Conservation (phyloP, 805 yeast species). For the Starmerella kuoi region DNA sequence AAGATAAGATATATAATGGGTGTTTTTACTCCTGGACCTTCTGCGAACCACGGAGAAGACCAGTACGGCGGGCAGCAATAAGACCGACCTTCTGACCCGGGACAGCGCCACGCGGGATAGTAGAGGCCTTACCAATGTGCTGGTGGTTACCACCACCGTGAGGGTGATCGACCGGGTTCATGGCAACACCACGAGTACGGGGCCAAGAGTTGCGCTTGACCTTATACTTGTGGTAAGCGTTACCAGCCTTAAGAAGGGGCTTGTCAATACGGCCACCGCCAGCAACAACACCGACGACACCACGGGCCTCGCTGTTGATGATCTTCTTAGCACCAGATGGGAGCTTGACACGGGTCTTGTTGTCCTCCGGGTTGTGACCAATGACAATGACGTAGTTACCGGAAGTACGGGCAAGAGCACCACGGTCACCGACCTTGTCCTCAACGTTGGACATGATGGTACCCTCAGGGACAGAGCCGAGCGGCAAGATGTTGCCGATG, state of each 20-base stretch:
- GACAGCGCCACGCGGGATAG: slow-evolving; percentile 98
- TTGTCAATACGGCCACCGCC: slow-evolving; percentile 99
- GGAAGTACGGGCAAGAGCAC: slow-evolving; percentile 98
- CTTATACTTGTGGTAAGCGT: slow-evolving; percentile 99
- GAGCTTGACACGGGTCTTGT: slow-evolving; percentile 97
- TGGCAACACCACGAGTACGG: slow-evolving; percentile 99
- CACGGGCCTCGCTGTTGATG: slow-evolving; percentile 91
- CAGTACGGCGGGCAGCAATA: slow-evolving; percentile 99
- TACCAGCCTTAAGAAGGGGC: slow-evolving; percentile 99
- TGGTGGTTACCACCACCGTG: slow-evolving; percentile 99
- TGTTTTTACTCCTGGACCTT: slow-evolving; percentile 61
- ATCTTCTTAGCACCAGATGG: slow-evolving; percentile 99
- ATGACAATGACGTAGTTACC: slow-evolving; percentile 98
- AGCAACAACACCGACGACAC: slow-evolving; percentile 99
- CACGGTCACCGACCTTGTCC: slow-evolving; percentile 99
- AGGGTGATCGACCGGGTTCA: slow-evolving; percentile 99
- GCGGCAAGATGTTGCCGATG: slow-evolving; percentile 89
- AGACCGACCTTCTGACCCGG: slow-evolving; percentile 99
- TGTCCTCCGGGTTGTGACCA: slow-evolving; percentile 98
- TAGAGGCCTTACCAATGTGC: slow-evolving; percentile 99
- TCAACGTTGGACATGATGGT: slow-evolving; percentile 96
- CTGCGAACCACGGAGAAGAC: slow-evolving; percentile 99
- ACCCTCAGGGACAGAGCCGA: slow-evolving; percentile 98
- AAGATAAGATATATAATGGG: slow-evolving; percentile 9
- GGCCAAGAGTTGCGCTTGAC: slow-evolving; percentile 99